These are phyloP conservation scores for Royoungia palumana DNA, from an alignment of 768 basidiomycete species.

Conservation along the genomic window DNA sequence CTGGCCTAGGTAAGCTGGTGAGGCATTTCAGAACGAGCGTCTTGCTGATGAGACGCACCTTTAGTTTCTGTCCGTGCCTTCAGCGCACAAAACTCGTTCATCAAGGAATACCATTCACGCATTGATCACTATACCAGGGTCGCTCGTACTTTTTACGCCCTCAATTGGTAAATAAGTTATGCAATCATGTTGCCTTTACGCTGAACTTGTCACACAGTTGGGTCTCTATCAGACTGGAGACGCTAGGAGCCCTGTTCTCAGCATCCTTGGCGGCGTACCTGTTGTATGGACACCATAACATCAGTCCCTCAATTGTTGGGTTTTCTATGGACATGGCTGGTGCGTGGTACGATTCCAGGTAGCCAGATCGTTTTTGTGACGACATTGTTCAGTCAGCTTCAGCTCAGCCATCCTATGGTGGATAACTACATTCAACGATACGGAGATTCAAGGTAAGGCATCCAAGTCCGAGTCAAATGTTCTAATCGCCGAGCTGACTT, in stretches of 20 bases:
- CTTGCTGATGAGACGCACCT: neutral
- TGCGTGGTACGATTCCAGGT: neutral
- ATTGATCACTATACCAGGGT: conserved; percentile 35
- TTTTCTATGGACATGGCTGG: conserved; percentile 11
- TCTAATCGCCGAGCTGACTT: neutral
- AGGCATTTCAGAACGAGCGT: neutral
- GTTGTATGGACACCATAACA: conserved; percentile 26
- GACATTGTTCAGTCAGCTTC: neutral
- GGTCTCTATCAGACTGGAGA: conserved; percentile 38
- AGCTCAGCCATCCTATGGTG: conserved; percentile 17
- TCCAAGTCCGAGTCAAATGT: too few species aligned
- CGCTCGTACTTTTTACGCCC: conserved; percentile 29
- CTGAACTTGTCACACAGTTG: conserved; percentile 18
- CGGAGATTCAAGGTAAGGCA: conserved; percentile 9
- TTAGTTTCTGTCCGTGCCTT: conserved; percentile 40
- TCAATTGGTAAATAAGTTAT: conserved; percentile 18
- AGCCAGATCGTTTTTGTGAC: too few species aligned
- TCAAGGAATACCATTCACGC: conserved; percentile 24
- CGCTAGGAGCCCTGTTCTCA: conserved; percentile 40
- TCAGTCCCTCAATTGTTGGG: conserved; percentile 18
- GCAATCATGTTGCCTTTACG: neutral
- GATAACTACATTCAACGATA: conserved; percentile 20
- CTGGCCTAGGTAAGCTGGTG: conserved; percentile 14
- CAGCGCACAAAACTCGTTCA: conserved; percentile 32
- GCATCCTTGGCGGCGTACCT: conserved; percentile 31